Conservation (phyloP, 2,329 filamentous ascomycete species). For the Boeremia exigua region DNA sequence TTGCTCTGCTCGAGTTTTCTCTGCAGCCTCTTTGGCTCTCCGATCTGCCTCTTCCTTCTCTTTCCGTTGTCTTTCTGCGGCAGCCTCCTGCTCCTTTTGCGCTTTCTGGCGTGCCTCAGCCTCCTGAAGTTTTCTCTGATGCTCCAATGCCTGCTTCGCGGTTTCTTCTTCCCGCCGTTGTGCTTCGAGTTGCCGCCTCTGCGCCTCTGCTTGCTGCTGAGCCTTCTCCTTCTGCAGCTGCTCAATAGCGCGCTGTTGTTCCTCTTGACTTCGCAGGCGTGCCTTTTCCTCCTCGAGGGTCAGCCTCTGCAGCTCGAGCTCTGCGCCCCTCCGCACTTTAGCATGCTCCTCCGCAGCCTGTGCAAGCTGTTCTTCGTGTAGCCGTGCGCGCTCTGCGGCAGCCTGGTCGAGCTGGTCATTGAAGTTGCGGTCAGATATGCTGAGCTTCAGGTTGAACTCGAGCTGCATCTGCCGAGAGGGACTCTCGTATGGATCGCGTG, state of each 20-base stretch:
- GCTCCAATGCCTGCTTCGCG: slow-evolving; percentile 34
- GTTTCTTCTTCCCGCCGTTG: slow-evolving; percentile 42
- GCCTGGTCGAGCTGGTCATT: slow-evolving; percentile 67
- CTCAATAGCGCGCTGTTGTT: slow-evolving; percentile 48
- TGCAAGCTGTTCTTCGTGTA: slow-evolving; percentile 70
- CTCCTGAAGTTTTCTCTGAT: slow-evolving; percentile 38
- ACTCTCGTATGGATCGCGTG: slow-evolving; percentile 38
- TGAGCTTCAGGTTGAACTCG: slow-evolving; percentile 53
- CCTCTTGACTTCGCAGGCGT: slow-evolving; percentile 41
- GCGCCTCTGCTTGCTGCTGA: slow-evolving; percentile 48
- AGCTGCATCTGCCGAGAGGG: slow-evolving; percentile 44
- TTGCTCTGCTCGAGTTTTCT: slow-evolving; percentile 30
- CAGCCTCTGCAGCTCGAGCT: slow-evolving; percentile 60
- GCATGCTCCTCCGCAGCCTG: slow-evolving; percentile 71
- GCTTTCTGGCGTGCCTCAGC: slow-evolving; percentile 39
- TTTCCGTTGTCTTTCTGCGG: slow-evolving; percentile 33
- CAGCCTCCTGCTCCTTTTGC: slow-evolving; percentile 40
- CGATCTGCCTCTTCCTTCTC: slow-evolving; percentile 40
- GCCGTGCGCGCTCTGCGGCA: slow-evolving; percentile 66
- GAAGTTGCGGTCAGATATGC: slow-evolving; percentile 53
- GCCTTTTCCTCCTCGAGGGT: slow-evolving; percentile 51
- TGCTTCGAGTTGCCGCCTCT: slow-evolving; percentile 43
- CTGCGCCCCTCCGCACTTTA: slow-evolving; percentile 63
- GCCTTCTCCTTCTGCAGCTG: slow-evolving; percentile 53
- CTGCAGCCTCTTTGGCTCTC: slow-evolving; percentile 37